Conservation (phyloP, 805 yeast species). For the Ogataea minuta region DNA sequence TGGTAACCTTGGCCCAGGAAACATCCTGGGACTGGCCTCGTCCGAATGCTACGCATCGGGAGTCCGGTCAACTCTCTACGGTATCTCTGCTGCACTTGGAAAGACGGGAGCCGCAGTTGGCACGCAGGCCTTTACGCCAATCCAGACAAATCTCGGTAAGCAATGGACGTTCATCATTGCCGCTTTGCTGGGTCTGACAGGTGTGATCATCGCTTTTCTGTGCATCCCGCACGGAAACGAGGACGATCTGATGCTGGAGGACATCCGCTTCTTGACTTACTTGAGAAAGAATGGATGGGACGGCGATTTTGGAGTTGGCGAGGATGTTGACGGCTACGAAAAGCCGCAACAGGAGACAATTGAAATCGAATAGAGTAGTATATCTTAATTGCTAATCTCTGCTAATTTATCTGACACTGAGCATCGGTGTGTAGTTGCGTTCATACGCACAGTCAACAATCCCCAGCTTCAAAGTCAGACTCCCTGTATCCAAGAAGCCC, state of each 20-base stretch:
- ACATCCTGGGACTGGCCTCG: conserved; percentile 64
- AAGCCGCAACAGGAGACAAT: conserved; percentile 21
- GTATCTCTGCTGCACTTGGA: conserved; percentile 75
- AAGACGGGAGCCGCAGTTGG: conserved; percentile 87
- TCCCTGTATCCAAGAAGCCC: conserved; percentile 53
- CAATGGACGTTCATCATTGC: conserved; percentile 79
- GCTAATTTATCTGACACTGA: conserved; percentile 6
- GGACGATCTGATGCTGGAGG: conserved; percentile 57
- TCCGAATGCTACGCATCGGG: conserved; percentile 75
- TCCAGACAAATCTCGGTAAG: conserved; percentile 60
- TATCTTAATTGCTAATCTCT: not conserved
- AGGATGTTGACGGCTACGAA: conserved; percentile 60
- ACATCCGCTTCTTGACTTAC: conserved; percentile 45
- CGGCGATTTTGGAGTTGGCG: conserved; percentile 51
- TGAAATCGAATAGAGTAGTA: not conserved
- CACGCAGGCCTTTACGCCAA: conserved; percentile 68
- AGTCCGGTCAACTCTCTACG: conserved; percentile 73
- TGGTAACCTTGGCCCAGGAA: conserved; percentile 81
- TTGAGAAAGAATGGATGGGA: conserved; percentile 47
- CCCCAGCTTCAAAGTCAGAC: conserved; percentile 64
- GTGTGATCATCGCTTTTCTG: conserved; percentile 56
- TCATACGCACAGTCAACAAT: conserved; percentile 59
- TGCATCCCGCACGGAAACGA: conserved; percentile 69
- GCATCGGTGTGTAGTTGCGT: conserved; percentile 37
- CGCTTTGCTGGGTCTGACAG: conserved; percentile 66